Evolutionary conservation across 306 rosid genomes (phyloP).

Genomic region (Begonia fuchsioides): DNA sequence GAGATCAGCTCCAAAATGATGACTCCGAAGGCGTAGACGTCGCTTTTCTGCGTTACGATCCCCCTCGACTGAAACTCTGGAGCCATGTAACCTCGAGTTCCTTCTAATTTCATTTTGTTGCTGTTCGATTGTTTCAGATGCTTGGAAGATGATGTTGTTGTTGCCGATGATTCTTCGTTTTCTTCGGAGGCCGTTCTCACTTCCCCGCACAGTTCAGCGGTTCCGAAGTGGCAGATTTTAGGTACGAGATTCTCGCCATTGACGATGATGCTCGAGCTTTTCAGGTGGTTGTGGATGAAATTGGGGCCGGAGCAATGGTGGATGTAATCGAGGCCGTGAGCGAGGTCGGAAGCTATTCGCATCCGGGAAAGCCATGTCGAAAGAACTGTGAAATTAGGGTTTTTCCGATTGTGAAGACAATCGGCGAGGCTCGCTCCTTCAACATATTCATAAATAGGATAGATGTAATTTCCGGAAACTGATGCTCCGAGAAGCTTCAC

Average conservation of each 20-base stretch:
- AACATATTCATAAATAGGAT: conserved; percentile 55
- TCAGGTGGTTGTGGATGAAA: conserved; percentile 74
- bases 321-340: conserved; percentile 82
- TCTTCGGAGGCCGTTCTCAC: not conserved
- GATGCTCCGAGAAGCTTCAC: conserved; percentile 76
- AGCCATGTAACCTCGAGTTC: conserved; percentile 83
- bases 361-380: conserved; percentile 65
- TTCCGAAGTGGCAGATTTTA: conserved; percentile 77
- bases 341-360: conserved; percentile 71
- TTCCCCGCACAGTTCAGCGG: conserved; percentile 71
- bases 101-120: conserved; percentile 41
- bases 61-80: conserved; percentile 62
- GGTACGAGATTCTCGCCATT: conserved; percentile 24
- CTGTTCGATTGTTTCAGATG: conserved; percentile 20
- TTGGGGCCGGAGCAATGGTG: conserved; percentile 58
- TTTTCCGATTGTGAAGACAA: conserved; percentile 60
- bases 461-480: conserved; percentile 40
- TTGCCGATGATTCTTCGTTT: not conserved
- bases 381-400: conserved; percentile 62
- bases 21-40: conserved; percentile 86
- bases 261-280: conserved; percentile 56
- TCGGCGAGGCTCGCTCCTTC: conserved; percentile 56
- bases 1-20: conserved; percentile 70
- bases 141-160: not conserved
- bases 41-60: conserved; percentile 51